A percentile compares a stretch with the other conserved stretches of the same genome.
Evolutionary conservation across 441 rosid species (phyloP).

Genomic region (Geranium incanum): DNA sequence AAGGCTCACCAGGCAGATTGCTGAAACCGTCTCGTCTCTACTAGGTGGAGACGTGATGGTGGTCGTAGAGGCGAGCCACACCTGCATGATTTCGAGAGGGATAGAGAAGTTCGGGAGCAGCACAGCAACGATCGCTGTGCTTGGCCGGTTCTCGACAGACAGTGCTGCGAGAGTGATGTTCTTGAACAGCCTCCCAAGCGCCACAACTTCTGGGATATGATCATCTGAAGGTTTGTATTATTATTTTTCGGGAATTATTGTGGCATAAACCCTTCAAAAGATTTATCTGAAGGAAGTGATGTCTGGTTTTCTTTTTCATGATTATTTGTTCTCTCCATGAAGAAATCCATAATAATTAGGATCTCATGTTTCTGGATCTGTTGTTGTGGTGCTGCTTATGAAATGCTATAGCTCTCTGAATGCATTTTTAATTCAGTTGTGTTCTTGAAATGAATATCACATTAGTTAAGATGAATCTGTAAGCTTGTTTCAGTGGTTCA

Average conservation of each 20-base stretch:
- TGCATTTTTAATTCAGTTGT: neutral
- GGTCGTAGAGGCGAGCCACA: constrained; percentile 78
- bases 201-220: constrained; percentile 22
- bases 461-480: neutral
- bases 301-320: neutral
- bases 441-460: neutral
- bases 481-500: neutral
- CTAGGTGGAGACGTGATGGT: constrained; percentile 83
- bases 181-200: constrained; percentile 47
- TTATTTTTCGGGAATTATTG: neutral
- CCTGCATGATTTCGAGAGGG: constrained; percentile 94
- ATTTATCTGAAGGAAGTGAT: neutral
- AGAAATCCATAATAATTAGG: neutral
- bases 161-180: constrained; percentile 48
- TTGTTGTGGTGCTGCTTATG: neutral
- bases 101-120: constrained; percentile 85
- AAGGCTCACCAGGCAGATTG: constrained; percentile 79
- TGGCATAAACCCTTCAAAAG: neutral
- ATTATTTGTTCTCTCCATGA: neutral
- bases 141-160: constrained; percentile 73
- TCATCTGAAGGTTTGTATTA: neutral
- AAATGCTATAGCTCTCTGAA: neutral
- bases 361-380: neutral
- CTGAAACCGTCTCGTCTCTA: constrained; percentile 58
- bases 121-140: constrained; percentile 68